phyloP scores from a whole-genome alignment of 768 basidiomycete genomes.

The Saitozyma podzolica region DNA sequence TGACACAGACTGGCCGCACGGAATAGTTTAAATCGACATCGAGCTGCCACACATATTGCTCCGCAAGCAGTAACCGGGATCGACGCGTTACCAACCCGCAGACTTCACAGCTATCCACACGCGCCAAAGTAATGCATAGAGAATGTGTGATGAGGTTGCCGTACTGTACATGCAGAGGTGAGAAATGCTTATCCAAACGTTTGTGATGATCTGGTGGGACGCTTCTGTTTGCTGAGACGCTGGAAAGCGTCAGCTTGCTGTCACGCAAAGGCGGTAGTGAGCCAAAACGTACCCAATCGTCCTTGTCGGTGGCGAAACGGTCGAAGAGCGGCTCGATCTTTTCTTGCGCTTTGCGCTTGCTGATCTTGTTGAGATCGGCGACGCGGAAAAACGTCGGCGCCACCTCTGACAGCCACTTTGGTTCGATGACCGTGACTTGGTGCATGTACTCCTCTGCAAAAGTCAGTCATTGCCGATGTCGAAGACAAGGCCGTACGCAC shows the following conservation, averaged over 20 bases:
- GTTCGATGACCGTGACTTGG: conserved; percentile 82
- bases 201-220: conserved; percentile 48
- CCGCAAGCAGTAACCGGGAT: too few species aligned
- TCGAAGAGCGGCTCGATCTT: conserved; percentile 96
- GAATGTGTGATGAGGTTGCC: not conserved
- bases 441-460: conserved; percentile 50
- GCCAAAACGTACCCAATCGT: conserved; percentile 60
- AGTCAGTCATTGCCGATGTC: conserved; percentile 42
- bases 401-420: conserved; percentile 97
- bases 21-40: too few species aligned
- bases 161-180: conserved; percentile 1
- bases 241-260: conserved; percentile 7
- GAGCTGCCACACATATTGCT: too few species aligned
- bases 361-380: conserved; percentile 92
- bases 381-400: conserved; percentile 99
- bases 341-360: conserved; percentile 53
- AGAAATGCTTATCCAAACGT: conserved; percentile 29
- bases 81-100: too few species aligned
- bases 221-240: conserved; percentile 49
- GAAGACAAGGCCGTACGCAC: conserved; percentile 67
- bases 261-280: not conserved
- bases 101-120: too few species aligned
- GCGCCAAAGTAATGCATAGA: too few species aligned
- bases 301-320: conserved; percentile 60
- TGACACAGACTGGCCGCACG: too few species aligned